phyloP scores from a whole-genome alignment of 768 basidiomycete genomes.

The Crassisporium funariophilum region DNA sequence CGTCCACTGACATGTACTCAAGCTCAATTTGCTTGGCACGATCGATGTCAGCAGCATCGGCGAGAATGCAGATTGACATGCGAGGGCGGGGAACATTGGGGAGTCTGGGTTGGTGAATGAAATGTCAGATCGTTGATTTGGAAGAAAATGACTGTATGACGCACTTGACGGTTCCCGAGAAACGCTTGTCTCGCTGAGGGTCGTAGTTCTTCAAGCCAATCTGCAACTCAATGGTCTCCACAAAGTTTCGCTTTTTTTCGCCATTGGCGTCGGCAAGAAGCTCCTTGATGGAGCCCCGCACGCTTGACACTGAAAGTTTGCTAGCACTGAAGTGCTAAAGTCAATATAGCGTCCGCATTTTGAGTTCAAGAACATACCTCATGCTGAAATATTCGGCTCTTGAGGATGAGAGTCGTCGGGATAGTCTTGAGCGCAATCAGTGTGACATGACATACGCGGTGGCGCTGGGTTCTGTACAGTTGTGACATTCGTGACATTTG shows the following conservation, averaged over 20 bases:
- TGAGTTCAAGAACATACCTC: constrained; percentile 21
- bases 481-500: constrained; percentile 16
- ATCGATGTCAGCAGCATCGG: constrained; percentile 98
- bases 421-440: neutral
- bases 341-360: neutral
- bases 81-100: constrained; percentile 97
- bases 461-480: constrained; percentile 29
- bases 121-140: neutral
- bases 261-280: constrained; percentile 81
- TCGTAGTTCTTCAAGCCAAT: constrained; percentile 99
- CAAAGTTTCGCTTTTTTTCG: constrained; percentile 92
- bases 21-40: constrained; percentile 97
- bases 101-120: constrained; percentile 53
- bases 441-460: constrained; percentile 11
- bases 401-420: constrained; percentile 14
- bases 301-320: constrained; percentile 99
- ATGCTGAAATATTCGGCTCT: constrained; percentile 25
- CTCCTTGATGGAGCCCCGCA: constrained; percentile 96
- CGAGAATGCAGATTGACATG: constrained; percentile 99
- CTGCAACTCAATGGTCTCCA: constrained; percentile 95
- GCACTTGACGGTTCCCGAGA: constrained; percentile 97
- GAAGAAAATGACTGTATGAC: constrained; percentile 18
- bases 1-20: constrained; percentile 99
- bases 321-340: constrained; percentile 36
- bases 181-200: constrained; percentile 99